Base-by-base conservation (phyloP, 2,329 filamentous ascomycete genomes). In the Alternaria triticina region DNA sequence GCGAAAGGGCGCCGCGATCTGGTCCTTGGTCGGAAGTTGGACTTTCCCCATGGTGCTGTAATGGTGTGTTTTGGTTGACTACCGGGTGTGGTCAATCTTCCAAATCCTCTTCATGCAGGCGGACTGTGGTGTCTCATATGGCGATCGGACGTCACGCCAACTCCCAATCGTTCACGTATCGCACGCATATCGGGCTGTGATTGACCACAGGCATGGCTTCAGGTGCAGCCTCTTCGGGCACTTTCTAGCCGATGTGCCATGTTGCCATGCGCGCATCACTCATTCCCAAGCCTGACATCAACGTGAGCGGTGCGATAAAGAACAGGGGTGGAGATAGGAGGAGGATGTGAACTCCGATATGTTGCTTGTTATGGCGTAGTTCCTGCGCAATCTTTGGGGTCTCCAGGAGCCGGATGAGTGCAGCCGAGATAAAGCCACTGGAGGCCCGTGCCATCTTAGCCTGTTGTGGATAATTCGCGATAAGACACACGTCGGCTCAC, bases 1-100 rank as follows among this genome's bases (percentile, higher is more conserved):
- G 9, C 52, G 57, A 40, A 72, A 72, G 7, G 63, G 63, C 23
- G 63, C 59, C 25, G 47, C 54, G 9, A 68, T 22, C 36, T 40
- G 46, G 9, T 50, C 46, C 47, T 13, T 61, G 46, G 50, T 58
- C 59, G 43, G 57, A 56, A 57, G 55, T 10, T 49, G 47, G 23
- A 64, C 44, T 60, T 43, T 64, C 36, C 61, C 57, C 57, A 60
- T 66, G 33, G 17, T 59, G 28, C 22, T 51, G 49, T 51, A 20
- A 23, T 58, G 44, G 33, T 28, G 15, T 25, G 43, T 11, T 30
- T 25, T 28, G 36, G 52, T 56, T 8, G 40, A 57, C 15, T 25
- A 13, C 52, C 33, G 15, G 33, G 20, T 17, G 49, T 23, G 27
- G 30, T 28, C 33, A 51, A 25, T 27, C 46, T 46, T 40, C n/a